Evolutionary conservation across 805 yeast species (phyloP), one percentile per base, ranked within the genome.

Genomic region (Wickerhamiella cacticola): DNA sequence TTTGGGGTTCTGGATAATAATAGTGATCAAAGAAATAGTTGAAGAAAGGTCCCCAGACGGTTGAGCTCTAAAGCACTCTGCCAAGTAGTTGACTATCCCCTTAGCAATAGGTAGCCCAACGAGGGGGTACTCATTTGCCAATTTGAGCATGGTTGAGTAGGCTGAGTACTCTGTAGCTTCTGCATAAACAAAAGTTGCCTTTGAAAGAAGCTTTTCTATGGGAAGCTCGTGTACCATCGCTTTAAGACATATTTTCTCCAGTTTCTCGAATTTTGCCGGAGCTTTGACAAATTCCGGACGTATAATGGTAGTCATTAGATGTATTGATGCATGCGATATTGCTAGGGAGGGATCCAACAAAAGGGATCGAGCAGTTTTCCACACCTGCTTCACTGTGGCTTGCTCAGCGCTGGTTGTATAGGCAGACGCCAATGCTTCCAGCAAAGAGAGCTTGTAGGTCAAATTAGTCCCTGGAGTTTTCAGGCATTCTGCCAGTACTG

Each of bases 281-380:
- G 55, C 47, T 26, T 55, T 53, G 39, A 52, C 56, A 40, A 43
- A 42, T 31, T 49, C 58, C 26, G 56, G 57, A 44, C 52, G 1
- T 21, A 59, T 50, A 4, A 63, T 45, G 0, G 55, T 55, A 1
- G 53, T 48, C 45, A 62, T 51, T 16, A 65, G 56, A 2, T 57
- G 50, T 29, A 63, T 56, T 1, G 63, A 59, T 2, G 64, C 62
- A 12, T 59, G 55, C 0, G 63, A 56, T 4, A 62, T 65, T 3
- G 54, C 49, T 5, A 56, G 56, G 1, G 62, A 57, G 40, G 54
- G 54, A 41, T 63, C 68, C 5, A 53, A 49, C 9, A 57, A 33
- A 15, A 50, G 53, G 6, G 50, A 25, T 8, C 56, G 54, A 12
- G 64, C 65, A 6, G 48, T 50, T 43, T 63, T 64, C 60, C 62